Evolutionary conservation across 1,284 basidiomycete genomes (phyloP).

Genomic region (Inonotus obliquus): DNA sequence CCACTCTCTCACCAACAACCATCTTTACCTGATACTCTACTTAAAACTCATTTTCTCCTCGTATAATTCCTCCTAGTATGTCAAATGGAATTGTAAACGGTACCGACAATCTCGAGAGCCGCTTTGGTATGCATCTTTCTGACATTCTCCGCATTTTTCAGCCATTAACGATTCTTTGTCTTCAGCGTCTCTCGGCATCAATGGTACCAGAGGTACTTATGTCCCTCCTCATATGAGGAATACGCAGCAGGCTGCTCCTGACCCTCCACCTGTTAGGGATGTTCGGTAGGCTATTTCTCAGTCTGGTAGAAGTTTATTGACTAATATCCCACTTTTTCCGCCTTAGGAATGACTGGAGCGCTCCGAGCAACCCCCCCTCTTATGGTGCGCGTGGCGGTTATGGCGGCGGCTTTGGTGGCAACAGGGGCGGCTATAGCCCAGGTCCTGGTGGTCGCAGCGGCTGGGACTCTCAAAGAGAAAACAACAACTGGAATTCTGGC

Average conservation of each 20-base stretch:
- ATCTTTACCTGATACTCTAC: slow-evolving; percentile 16
- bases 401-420: slow-evolving; percentile 42
- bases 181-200: slow-evolving; percentile 65
- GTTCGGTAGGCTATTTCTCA: slow-evolving; percentile 47
- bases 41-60: slow-evolving; percentile 17
- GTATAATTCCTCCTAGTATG: slow-evolving; percentile 53
- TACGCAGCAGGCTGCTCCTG: slow-evolving; percentile 73
- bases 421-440: not conserved
- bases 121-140: slow-evolving; percentile 61
- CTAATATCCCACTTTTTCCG: slow-evolving; percentile 11
- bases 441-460: slow-evolving; percentile 11
- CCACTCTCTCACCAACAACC: slow-evolving; percentile 16
- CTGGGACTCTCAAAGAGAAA: slow-evolving; percentile 17
- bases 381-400: slow-evolving; percentile 44
- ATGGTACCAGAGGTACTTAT: slow-evolving; percentile 76
- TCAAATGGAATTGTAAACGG: slow-evolving; percentile 84
- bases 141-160: slow-evolving; percentile 23
- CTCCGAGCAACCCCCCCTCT: slow-evolving; percentile 56
- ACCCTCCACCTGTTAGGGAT: slow-evolving; percentile 32
- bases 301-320: slow-evolving; percentile 14
- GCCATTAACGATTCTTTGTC: slow-evolving; percentile 6
- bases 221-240: slow-evolving; percentile 89
- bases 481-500: slow-evolving; percentile 27
- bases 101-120: slow-evolving; percentile 72
- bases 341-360: slow-evolving; percentile 65